Conservation (phyloP, 345 rosid genomes). For the Arabis hirsuta region DNA sequence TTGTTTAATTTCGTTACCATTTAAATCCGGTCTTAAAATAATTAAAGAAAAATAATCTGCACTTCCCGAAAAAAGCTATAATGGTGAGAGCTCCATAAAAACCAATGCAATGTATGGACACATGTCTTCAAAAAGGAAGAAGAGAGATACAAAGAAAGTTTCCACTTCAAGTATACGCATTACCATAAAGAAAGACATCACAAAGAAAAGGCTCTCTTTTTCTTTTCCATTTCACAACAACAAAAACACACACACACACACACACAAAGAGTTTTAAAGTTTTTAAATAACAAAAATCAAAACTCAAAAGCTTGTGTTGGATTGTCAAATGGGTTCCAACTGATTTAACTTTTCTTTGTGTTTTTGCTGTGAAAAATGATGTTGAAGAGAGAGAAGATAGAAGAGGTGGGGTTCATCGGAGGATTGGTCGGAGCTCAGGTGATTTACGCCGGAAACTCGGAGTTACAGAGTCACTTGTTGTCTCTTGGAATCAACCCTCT, state of each 20-base stretch:
- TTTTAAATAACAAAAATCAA: not conserved
- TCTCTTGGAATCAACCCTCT: constrained; percentile 70
- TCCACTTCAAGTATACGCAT: constrained; percentile 33
- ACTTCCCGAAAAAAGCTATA: constrained; percentile 20
- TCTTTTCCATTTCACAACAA: constrained; percentile 7
- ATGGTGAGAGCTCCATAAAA: constrained; percentile 27
- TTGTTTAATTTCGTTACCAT: no score
- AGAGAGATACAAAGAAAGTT: constrained; percentile 14
- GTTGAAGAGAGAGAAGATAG: constrained; percentile 48
- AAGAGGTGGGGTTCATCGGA: constrained; percentile 57
- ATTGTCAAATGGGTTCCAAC: constrained; percentile 27
- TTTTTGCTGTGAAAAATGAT: not conserved
- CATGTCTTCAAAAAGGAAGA: constrained; percentile 35
- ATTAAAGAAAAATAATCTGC: not conserved
- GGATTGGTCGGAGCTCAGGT: constrained; percentile 71
- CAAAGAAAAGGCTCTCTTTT: constrained; percentile 11
- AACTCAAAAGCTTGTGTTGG: constrained; percentile 7
- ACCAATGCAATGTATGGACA: constrained; percentile 34
- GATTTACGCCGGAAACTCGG: constrained; percentile 64
- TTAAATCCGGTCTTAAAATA: no score
- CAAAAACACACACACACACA: not conserved
- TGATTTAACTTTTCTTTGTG: constrained; percentile 11
- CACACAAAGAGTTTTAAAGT: not conserved
- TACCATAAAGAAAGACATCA: not conserved
- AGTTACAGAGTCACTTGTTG: constrained; percentile 68